These are phyloP conservation scores for Tuber indicum DNA, from an alignment of 495 filamentous ascomycete genomes.

Conservation along the genomic window DNA sequence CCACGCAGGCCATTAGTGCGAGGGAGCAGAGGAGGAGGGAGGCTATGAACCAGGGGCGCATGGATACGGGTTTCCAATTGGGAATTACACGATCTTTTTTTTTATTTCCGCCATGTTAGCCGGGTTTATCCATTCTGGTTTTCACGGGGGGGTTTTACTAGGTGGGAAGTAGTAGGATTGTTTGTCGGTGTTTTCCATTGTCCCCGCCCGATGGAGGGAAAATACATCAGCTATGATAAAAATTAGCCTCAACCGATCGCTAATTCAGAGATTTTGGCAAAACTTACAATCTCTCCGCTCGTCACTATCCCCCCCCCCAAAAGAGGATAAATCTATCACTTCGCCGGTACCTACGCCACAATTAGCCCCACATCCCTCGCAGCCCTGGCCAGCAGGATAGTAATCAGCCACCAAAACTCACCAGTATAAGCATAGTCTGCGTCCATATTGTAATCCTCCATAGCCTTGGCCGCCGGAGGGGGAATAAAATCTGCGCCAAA, in stretches of 20 bases:
- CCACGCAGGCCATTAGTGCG: slow-evolving; percentile 51
- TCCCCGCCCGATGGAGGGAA: slow-evolving; percentile 32
- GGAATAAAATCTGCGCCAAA: slow-evolving; percentile 36
- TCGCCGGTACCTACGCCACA: slow-evolving; percentile 30
- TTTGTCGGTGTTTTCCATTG: slow-evolving; percentile 14
- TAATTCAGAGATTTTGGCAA: not conserved
- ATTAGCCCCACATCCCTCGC: slow-evolving; percentile 4
- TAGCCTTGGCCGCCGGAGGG: slow-evolving; percentile 33
- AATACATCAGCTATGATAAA: slow-evolving; percentile 24
- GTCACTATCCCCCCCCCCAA: slow-evolving; percentile 17
- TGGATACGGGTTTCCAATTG: slow-evolving; percentile 66
- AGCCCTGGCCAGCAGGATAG: not conserved
- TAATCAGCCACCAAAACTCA: slow-evolving; percentile 1
- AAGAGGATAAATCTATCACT: slow-evolving; percentile 37
- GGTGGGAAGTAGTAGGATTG: slow-evolving; percentile 38
- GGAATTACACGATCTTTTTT: slow-evolving; percentile 43
- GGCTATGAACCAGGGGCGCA: slow-evolving; percentile 58
- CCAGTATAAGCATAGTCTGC: slow-evolving; percentile 33
- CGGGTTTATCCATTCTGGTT: not conserved
- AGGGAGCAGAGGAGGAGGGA: slow-evolving; percentile 55
- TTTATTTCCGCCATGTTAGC: slow-evolving; percentile 9
- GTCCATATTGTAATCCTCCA: slow-evolving; percentile 34
- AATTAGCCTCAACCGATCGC: slow-evolving; percentile 5
- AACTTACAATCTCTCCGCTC: slow-evolving; percentile 31
- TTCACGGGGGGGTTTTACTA: slow-evolving; percentile 16